Evolutionary conservation across 257 asterid species (phyloP), one percentile per base, ranked within the genome.

Genomic region (Ilex asprella): DNA sequence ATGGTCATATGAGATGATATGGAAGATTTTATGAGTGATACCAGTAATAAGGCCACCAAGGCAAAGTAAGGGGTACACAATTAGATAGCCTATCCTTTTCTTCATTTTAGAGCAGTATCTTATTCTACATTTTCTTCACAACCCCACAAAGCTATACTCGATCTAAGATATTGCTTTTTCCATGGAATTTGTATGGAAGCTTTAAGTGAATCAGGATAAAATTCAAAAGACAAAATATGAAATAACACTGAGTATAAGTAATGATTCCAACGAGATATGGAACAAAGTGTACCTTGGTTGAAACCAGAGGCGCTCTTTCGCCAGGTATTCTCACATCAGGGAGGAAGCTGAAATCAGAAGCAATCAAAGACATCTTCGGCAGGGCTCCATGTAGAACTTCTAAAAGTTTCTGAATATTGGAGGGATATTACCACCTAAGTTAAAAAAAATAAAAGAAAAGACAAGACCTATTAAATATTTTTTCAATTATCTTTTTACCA

Each of bases 351-450:
- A 93, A 93, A 80, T 89, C 99, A 1, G 99, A 89, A 67, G 97
- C 95, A 30, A 93, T 75, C 61, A 93, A 64, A 44, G 99, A 93
- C 99, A 93, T 93, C 97, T 84, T 93, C n/a, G 97, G 97, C 73
- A 89, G 78, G 67, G 96, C 93, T 62, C 94, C 90, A 43, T 93
- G 94, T 50, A 93, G 60, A 74, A 85, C 90, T 77, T 87, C 73
- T 32, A 93, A 79, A 80, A 93, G 97, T 89, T 87, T 89, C 99
- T 93, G 95, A 49, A 72, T 21, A 57, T 76, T 77, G 64, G 55
- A 66, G 65, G 56, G 55, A 55, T 8, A 61, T 29, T 66, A 70
- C 59, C 7, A 56, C 5, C 62, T 62, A 27, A 58, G 71, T 62
- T 44, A 44, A 44, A 7, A 44, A 70, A 61, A 64, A 60, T 35